Conservation (phyloP, 2,329 filamentous ascomycete genomes). For the Stagonosporopsis vannaccii region DNA sequence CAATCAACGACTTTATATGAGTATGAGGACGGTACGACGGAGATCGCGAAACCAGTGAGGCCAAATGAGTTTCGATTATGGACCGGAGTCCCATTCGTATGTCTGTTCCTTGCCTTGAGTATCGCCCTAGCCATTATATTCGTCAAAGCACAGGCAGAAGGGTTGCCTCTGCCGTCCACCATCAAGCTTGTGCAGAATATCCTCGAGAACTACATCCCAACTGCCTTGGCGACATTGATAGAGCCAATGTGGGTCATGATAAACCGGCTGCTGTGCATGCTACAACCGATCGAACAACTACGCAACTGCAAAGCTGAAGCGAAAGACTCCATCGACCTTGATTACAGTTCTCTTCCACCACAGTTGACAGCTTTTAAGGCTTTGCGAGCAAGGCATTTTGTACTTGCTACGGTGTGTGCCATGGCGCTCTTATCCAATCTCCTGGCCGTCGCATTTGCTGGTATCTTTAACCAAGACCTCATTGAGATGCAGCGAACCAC, state of each 20-base stretch:
- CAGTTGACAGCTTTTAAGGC: slow-evolving; percentile 60
- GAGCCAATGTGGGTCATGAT: slow-evolving; percentile 66
- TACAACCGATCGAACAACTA: slow-evolving; percentile 64
- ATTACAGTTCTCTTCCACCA: slow-evolving; percentile 65
- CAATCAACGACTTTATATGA: neutral
- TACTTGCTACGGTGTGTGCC: slow-evolving; percentile 57
- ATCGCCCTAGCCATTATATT: slow-evolving; percentile 27
- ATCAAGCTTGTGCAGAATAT: slow-evolving; percentile 51
- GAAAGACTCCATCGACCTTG: slow-evolving; percentile 46
- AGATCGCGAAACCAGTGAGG: slow-evolving; percentile 30
- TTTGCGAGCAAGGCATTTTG: slow-evolving; percentile 53
- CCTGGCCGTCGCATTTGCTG: slow-evolving; percentile 60
- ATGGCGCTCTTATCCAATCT: slow-evolving; percentile 62
- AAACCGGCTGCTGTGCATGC: slow-evolving; percentile 60
- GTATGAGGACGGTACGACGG: neutral
- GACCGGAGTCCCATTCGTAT: slow-evolving; percentile 25
- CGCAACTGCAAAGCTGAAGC: slow-evolving; percentile 50
- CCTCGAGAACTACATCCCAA: slow-evolving; percentile 62
- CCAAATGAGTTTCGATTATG: slow-evolving; percentile 32
- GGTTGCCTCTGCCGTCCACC: slow-evolving; percentile 47
- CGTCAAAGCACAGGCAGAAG: slow-evolving; percentile 17
- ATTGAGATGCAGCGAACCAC: slow-evolving; percentile 17
- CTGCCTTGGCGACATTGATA: slow-evolving; percentile 61
- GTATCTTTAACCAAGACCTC: slow-evolving; percentile 56
- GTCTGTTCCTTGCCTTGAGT: slow-evolving; percentile 22